phyloP scores from a whole-genome alignment of 805 yeast genomes.

The Teunomyces atbi region DNA sequence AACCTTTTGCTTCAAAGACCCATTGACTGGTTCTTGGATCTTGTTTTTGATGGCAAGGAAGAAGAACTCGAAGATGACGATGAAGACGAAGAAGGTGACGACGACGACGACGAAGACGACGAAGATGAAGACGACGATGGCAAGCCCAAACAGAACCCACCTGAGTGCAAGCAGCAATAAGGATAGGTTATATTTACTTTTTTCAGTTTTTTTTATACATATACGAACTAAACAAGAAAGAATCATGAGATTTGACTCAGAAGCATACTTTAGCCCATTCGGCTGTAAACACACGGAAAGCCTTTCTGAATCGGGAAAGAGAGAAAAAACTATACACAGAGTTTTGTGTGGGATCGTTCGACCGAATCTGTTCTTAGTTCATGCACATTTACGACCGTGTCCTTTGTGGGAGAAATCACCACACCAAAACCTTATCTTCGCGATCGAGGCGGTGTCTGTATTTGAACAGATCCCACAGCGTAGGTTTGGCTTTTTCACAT shows the following conservation, averaged over 20 bases:
- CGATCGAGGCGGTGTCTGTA: not conserved
- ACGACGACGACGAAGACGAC: slow-evolving; percentile 59
- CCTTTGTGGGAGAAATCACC: not conserved
- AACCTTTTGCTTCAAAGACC: slow-evolving; percentile 96
- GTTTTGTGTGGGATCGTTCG: no score
- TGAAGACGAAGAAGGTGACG: slow-evolving; percentile 62
- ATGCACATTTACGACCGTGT: no score
- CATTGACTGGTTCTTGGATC: slow-evolving; percentile 97
- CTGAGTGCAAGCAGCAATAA: slow-evolving; percentile 74
- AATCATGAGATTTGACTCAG: no score
- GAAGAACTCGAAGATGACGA: slow-evolving; percentile 64
- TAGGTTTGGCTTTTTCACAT: not conserved
- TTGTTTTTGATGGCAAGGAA: slow-evolving; percentile 70
- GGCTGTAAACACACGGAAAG: no score
- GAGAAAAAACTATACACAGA: no score
- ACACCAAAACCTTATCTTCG: not conserved
- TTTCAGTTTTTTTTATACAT: not conserved
- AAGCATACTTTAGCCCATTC: no score
- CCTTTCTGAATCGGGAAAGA: no score
- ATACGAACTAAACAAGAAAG: no score
- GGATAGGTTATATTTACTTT: not conserved
- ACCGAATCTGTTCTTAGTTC: no score
- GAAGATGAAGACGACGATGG: slow-evolving; percentile 63
- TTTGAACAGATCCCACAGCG: not conserved
- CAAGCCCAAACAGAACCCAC: slow-evolving; percentile 61